These are phyloP conservation scores for Filosporella fistucella DNA, from an alignment of 495 filamentous ascomycete genomes.

Conservation along the genomic window DNA sequence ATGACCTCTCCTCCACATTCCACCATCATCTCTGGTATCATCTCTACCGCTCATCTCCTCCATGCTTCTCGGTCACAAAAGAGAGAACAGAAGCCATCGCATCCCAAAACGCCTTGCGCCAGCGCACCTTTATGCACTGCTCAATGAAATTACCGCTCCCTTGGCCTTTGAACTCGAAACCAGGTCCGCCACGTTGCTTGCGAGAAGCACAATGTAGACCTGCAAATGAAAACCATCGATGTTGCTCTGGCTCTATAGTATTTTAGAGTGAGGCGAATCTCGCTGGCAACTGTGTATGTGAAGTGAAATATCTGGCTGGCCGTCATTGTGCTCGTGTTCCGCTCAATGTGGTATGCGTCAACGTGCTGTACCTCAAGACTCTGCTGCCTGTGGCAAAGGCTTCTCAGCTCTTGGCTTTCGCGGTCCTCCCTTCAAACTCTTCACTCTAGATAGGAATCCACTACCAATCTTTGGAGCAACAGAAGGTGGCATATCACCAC, in stretches of 20 bases:
- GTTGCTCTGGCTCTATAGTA: no score
- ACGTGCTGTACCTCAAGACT: background rate
- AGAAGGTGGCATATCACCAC: constrained; percentile 21
- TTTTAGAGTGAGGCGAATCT: no score
- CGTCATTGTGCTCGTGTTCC: background rate
- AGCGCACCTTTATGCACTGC: background rate
- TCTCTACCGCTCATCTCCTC: background rate
- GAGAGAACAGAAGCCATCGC: background rate
- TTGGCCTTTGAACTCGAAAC: no score
- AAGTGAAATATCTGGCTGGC: no score
- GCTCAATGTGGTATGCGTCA: background rate
- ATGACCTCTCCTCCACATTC: background rate
- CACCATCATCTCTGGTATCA: background rate
- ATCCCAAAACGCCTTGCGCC: background rate
- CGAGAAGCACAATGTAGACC: background rate
- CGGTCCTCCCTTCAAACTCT: constrained; percentile 68
- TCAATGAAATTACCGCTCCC: no score
- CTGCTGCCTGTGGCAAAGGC: background rate
- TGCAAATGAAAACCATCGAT: background rate
- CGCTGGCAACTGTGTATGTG: background rate
- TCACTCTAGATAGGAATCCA: constrained; percentile 82
- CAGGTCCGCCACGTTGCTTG: no score
- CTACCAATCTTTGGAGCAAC: constrained; percentile 41
- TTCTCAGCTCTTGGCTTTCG: constrained; percentile 19
- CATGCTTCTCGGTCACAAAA: background rate